phyloP scores from a whole-genome alignment of 2,329 filamentous ascomycete species.

The Xylariaceae sp. region DNA sequence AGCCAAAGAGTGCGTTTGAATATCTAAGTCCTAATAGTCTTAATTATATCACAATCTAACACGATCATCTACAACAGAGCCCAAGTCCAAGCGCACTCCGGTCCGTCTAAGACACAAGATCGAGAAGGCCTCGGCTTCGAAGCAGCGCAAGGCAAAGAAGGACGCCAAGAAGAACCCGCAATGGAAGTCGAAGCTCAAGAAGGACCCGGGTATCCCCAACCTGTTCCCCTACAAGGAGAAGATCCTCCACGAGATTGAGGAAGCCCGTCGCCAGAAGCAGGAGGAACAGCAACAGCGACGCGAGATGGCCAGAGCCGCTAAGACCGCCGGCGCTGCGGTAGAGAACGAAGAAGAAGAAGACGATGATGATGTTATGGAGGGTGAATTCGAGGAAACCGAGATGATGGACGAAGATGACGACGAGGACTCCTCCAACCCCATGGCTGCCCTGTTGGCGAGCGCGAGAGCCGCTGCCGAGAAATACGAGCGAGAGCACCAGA shows the following conservation, averaged over 20 bases:
- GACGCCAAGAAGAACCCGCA: slow-evolving; percentile 91
- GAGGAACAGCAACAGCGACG: slow-evolving; percentile 68
- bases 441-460: slow-evolving; percentile 85
- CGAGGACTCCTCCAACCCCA: slow-evolving; percentile 71
- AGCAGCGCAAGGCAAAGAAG: slow-evolving; percentile 87
- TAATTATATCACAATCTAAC: no score
- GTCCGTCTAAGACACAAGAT: slow-evolving; percentile 93
- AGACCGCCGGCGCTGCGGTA: slow-evolving; percentile 45
- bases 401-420: slow-evolving; percentile 55
- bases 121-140: slow-evolving; percentile 82
- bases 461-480: slow-evolving; percentile 71
- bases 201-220: slow-evolving; percentile 96
- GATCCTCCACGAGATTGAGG: slow-evolving; percentile 90
- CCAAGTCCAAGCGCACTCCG: slow-evolving; percentile 86
- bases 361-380: slow-evolving; percentile 42
- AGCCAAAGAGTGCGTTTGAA: slow-evolving; percentile 30
- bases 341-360: slow-evolving; percentile 38
- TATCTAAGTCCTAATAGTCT: background rate
- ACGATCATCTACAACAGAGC: slow-evolving; percentile 53
- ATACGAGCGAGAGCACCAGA: slow-evolving; percentile 62
- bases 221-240: slow-evolving; percentile 97
- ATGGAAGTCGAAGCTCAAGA: slow-evolving; percentile 94
- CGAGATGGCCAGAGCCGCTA: slow-evolving; percentile 65
- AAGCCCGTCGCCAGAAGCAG: slow-evolving; percentile 71
- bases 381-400: slow-evolving; percentile 45